phyloP scores from a whole-genome alignment of 768 basidiomycete genomes.

The Mycena capillaripes region DNA sequence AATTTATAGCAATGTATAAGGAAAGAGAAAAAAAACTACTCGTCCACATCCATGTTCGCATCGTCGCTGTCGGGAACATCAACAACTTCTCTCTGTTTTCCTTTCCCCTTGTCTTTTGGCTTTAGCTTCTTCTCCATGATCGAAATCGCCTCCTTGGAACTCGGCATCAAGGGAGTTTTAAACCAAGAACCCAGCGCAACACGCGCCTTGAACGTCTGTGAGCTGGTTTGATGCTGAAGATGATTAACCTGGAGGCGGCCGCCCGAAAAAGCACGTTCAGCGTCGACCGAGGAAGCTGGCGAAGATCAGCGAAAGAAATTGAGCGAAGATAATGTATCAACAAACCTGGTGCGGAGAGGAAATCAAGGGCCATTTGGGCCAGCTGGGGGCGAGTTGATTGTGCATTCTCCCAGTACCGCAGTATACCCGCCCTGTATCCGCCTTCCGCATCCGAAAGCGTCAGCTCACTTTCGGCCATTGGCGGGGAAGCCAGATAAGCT shows the following conservation, averaged over 20 bases:
- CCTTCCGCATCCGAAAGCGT: background rate
- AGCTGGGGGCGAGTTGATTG: background rate
- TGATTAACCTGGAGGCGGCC: background rate
- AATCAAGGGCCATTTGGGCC: background rate
- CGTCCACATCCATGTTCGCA: background rate
- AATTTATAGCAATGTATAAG: background rate
- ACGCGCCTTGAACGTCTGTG: background rate
- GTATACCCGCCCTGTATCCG: background rate
- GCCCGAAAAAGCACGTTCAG: background rate
- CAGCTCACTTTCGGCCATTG: background rate
- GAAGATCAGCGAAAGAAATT: background rate
- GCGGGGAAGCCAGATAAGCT: background rate
- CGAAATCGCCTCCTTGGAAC: background rate
- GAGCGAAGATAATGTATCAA: background rate
- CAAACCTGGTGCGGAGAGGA: background rate
- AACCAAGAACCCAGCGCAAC: background rate
- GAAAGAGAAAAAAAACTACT: background rate
- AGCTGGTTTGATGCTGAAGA: background rate
- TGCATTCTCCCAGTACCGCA: background rate
- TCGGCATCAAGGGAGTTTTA: background rate
- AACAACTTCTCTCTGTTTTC: background rate
- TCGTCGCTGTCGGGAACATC: background rate
- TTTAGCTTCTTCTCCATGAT: background rate
- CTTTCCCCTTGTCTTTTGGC: background rate
- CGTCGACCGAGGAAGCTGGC: background rate